Evolutionary conservation across 2,329 filamentous ascomycete genomes (phyloP).

Genomic region (Ramichloridium luteum): DNA sequence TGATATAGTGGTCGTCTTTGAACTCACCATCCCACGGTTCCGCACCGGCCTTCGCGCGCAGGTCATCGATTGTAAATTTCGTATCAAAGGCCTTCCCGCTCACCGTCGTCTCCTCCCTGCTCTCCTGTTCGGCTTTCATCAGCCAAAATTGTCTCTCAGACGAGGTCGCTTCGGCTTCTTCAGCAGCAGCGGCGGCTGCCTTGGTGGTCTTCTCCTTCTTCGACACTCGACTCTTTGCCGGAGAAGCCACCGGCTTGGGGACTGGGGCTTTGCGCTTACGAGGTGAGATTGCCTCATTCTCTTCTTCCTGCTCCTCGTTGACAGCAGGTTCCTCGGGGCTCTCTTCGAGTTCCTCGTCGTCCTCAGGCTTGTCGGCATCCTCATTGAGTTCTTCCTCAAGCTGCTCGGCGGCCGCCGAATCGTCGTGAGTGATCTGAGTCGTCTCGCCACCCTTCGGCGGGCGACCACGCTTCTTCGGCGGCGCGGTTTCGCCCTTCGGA

Average conservation of each 20-base stretch:
- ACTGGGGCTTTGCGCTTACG: slow-evolving; percentile 9
- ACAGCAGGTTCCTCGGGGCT: neutral
- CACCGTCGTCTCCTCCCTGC: slow-evolving; percentile 51
- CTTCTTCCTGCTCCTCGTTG: neutral
- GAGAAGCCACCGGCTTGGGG: slow-evolving; percentile 9
- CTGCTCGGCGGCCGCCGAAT: slow-evolving; percentile 19
- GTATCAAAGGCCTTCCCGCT: slow-evolving; percentile 82
- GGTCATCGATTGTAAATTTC: slow-evolving; percentile 86
- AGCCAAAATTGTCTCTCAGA: slow-evolving; percentile 32
- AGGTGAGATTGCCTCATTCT: slow-evolving; percentile 4
- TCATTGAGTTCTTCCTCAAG: slow-evolving; percentile 20
- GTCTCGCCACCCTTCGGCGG: slow-evolving; percentile 21
- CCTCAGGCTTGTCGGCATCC: slow-evolving; percentile 9
- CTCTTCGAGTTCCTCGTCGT: slow-evolving; percentile 1
- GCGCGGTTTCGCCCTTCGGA: slow-evolving; percentile 9
- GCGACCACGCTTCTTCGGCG: slow-evolving; percentile 19
- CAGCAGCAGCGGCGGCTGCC: slow-evolving; percentile 5
- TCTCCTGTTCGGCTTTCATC: slow-evolving; percentile 58
- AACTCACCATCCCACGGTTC: slow-evolving; percentile 84
- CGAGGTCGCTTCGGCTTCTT: slow-evolving; percentile 3
- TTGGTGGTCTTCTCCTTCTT: slow-evolving; percentile 5
- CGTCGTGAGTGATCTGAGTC: slow-evolving; percentile 19
- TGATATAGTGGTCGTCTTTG: too few relatives aligned
- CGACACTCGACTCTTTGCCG: slow-evolving; percentile 11
- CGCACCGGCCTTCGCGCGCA: slow-evolving; percentile 57